These are phyloP conservation scores for Solanum appendiculatum DNA, from an alignment of 257 asterid genomes.

Conservation along the genomic window DNA sequence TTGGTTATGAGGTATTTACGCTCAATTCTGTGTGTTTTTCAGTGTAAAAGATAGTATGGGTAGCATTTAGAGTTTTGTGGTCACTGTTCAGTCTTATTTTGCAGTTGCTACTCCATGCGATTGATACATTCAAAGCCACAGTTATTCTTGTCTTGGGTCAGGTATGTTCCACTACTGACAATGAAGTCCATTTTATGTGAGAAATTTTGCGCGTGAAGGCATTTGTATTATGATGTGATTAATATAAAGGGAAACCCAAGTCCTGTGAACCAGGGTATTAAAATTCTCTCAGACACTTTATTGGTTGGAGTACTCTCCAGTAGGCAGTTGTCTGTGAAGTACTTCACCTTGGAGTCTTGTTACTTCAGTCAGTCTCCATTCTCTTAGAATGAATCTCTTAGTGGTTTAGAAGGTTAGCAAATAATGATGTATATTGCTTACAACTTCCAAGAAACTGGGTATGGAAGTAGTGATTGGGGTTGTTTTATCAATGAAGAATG, in stretches of 20 bases:
- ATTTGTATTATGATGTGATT: background rate
- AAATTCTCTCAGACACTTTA: background rate
- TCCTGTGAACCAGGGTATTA: background rate
- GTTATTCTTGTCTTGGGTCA: slow-evolving; percentile 95
- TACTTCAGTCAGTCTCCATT: background rate
- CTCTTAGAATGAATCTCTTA: background rate
- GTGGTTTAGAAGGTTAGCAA: background rate
- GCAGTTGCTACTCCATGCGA: slow-evolving; percentile 94
- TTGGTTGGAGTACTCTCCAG: background rate
- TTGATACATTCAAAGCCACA: slow-evolving; percentile 66
- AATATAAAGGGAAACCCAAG: background rate
- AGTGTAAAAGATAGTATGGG: background rate
- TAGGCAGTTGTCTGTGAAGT: background rate
- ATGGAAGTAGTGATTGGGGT: background rate
- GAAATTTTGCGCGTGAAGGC: background rate
- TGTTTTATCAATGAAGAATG: background rate
- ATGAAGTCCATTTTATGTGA: background rate
- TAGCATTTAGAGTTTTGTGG: background rate
- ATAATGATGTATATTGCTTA: background rate
- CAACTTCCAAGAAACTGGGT: background rate
- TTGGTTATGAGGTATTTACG: slow-evolving; percentile 80
- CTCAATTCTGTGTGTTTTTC: background rate
- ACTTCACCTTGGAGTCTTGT: background rate
- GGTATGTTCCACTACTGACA: slow-evolving; percentile 33
- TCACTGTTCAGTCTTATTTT: background rate